Base-by-base conservation (phyloP, 2,329 filamentous ascomycete species). In the Penicillium concentricum region DNA sequence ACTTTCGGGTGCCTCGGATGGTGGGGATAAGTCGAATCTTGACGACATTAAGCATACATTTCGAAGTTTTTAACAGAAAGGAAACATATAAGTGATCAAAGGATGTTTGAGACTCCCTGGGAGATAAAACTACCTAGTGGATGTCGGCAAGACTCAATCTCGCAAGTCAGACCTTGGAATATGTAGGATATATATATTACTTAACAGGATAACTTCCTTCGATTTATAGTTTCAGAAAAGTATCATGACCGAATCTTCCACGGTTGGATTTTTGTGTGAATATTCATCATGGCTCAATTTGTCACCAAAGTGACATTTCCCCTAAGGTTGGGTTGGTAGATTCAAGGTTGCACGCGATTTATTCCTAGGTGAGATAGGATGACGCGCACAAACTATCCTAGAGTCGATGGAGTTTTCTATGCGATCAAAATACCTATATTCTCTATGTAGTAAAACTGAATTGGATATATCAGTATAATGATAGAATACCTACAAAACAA, bases 321-420 rank as follows among this genome's bases (percentile, higher is more conserved):
- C 16, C 18, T 13, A 30, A n/a, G 15, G 13, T 20, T 18, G 24
- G 15, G 13, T 20, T 18, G 10, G 26, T 16, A 30, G 16, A 26
- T 10, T 34, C 18, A 49, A 51, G 61, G 63, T 64, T 65, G 51
- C 63, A 65, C 37, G 28, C 55, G 12, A 30, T 30, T 37, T 26
- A 37, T 46, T 34, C 7, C 16, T 13, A 4, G 24, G 8, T 35
- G 15, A 51, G 8, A 5, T 24, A 9, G 16, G 35, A 66, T 66
- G 64, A 66, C 64, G 64, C 61, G 61, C 64, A 64, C 62, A 58
- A 59, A 15, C 45, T 28, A 15, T 24, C 16, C 10, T 7, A 16
- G 43, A 32, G 43, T 45, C 7, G 5, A 34, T 16, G 15, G 15
- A 16, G 12, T 18, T 18, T n/a, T 46, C 7, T n/a, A 20, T 28